Conservation (phyloP, 805 yeast genomes). For the Candida berthetii region DNA sequence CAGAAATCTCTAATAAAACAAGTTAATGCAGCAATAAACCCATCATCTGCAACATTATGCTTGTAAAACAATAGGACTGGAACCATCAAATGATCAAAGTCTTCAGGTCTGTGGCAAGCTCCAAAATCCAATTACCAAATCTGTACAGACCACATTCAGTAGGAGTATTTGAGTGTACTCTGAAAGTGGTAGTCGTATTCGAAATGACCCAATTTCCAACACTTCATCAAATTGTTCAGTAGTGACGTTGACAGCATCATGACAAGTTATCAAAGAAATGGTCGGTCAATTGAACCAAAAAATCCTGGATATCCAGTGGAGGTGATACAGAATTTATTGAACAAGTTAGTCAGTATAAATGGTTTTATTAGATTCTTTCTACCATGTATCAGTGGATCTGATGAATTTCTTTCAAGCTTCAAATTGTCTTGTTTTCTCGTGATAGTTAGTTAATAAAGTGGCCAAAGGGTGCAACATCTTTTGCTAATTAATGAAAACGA, state of each 20-base stretch:
- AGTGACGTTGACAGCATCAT: slow-evolving; percentile 25
- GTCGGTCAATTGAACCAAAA: slow-evolving; percentile 33
- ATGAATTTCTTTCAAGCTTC: slow-evolving; percentile 25
- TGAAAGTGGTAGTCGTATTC: slow-evolving; percentile 35
- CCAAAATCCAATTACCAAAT: slow-evolving; percentile 32
- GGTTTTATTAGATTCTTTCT: slow-evolving; percentile 25
- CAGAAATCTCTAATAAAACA: slow-evolving; percentile 26
- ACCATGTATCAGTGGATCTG: slow-evolving; percentile 26
- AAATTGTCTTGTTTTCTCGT: slow-evolving; percentile 29
- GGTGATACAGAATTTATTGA: slow-evolving; percentile 15
- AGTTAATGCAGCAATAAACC: slow-evolving; percentile 27
- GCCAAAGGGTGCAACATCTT: no score
- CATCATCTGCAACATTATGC: slow-evolving; percentile 38
- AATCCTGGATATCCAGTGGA: slow-evolving; percentile 13
- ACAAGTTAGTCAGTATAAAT: slow-evolving; percentile 20
- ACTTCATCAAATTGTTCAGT: slow-evolving; percentile 29
- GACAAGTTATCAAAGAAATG: slow-evolving; percentile 37
- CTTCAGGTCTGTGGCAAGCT: slow-evolving; percentile 24
- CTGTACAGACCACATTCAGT: slow-evolving; percentile 26
- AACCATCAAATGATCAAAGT: slow-evolving; percentile 23
- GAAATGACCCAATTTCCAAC: slow-evolving; percentile 35
- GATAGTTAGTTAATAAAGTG: no score
- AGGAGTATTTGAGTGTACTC: slow-evolving; percentile 26
- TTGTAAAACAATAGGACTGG: slow-evolving; percentile 23
- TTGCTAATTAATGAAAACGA: no score